Conservation (phyloP, 1,284 basidiomycete species). For the Schizophyllum amplum region DNA sequence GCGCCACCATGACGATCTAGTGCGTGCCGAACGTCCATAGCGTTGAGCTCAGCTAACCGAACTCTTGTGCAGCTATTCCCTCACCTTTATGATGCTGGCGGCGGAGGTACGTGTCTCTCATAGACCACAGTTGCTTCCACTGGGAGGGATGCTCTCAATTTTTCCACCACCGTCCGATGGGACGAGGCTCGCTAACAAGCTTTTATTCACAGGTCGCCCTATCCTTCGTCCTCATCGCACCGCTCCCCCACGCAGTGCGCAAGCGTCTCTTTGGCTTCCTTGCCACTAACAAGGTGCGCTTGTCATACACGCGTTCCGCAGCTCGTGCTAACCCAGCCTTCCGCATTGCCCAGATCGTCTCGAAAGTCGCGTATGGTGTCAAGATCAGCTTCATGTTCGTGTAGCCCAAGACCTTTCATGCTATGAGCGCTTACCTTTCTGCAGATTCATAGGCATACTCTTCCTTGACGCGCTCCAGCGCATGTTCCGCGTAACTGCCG, state of each 20-base stretch:
- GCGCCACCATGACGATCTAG: neutral
- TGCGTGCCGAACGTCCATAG: neutral
- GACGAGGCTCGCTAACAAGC: slow-evolving; percentile 1
- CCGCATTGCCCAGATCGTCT: neutral
- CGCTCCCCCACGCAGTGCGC: slow-evolving; percentile 68
- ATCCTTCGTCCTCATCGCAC: slow-evolving; percentile 68
- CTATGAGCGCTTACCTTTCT: neutral
- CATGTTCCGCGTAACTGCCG: slow-evolving; percentile 81
- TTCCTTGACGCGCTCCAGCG: slow-evolving; percentile 90
- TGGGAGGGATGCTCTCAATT: too few species aligned
- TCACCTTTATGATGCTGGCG: slow-evolving; percentile 72
- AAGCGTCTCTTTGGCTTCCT: slow-evolving; percentile 74
- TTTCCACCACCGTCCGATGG: neutral
- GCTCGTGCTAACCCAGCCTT: neutral
- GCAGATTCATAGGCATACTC: slow-evolving; percentile 78
- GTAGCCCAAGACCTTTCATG: slow-evolving; percentile 3
- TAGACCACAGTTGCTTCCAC: neutral
- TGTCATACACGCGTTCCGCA: too few species aligned
- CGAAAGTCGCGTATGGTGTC: slow-evolving; percentile 63
- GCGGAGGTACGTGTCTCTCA: slow-evolving; percentile 40
- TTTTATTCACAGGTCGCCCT: slow-evolving; percentile 46
- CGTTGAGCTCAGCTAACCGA: neutral
- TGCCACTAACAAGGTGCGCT: slow-evolving; percentile 43
- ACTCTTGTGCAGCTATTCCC: slow-evolving; percentile 45
- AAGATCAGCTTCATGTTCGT: slow-evolving; percentile 94